Evolutionary conservation across 768 basidiomycete genomes (phyloP), one percentile per base, ranked within the genome.

Genomic region (Termitomyces eurrhizus): DNA sequence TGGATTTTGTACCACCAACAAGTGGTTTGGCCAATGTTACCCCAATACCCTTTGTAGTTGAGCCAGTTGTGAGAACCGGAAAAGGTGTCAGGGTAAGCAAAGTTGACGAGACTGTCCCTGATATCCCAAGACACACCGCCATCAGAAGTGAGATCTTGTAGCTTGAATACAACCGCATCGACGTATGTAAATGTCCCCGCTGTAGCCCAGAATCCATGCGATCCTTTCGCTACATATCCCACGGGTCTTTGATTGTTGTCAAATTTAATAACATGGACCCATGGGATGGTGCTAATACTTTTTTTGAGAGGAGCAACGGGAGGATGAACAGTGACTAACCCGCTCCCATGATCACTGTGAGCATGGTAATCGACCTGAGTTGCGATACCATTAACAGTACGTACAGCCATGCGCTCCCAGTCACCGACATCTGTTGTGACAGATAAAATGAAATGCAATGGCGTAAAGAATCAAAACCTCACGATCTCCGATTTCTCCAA

Each of bases 331-430:
- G 26, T 14, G 56, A 32, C 59, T 39, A 2, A 62, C 61, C 63
- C 63, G 65, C 65, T 66, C 49, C 63, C 65, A 2, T 58, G 44
- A 36, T 57, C 57, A 24, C 59, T 61, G 32, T 64, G 65, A 48
- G 65, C 63, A 52, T 66, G 65, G 33, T 64, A 66, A 46, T 66
- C 63, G 29, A 66, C 61, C 49, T 64, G 63, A 14, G 65, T 64
- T 21, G 65, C 63, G 29, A 64, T 44, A 39, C 65, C 65, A 46
- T 64, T 61, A 1, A 64, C 61, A 8, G 63, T 66, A 16, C 63
- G 63, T 11, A 66, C 65, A 12, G 61, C 51, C 61, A 66, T 66
- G 41, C 65, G 65, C 33, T 64, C 65, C 65, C 63, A 66, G 35
- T 66, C 65, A 9, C 65, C 65, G 3, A 66, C 63, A 48, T 66